Conservation (phyloP, 257 asterid genomes). For the Nicotiana tabacum region DNA sequence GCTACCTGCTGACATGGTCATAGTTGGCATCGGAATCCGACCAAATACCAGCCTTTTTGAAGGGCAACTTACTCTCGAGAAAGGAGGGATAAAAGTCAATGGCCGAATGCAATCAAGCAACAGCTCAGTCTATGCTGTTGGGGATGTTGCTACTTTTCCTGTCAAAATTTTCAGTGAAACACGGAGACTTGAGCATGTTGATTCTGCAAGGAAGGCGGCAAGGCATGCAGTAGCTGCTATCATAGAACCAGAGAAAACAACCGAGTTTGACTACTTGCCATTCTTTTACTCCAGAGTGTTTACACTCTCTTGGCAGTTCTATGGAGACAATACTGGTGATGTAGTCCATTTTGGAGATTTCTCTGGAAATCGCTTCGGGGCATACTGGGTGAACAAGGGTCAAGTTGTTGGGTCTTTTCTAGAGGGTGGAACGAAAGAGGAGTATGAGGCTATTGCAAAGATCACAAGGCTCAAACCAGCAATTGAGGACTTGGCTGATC, state of each 20-base stretch:
- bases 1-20: slow-evolving; percentile 82
- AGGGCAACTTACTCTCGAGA: slow-evolving; percentile 82
- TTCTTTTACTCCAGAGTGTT: slow-evolving; percentile 87
- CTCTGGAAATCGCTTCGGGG: slow-evolving; percentile 45
- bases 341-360: slow-evolving; percentile 74
- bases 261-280: slow-evolving; percentile 71
- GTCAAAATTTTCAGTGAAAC: slow-evolving; percentile 62
- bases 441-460: slow-evolving; percentile 61
- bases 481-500: slow-evolving; percentile 45
- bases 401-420: slow-evolving; percentile 72
- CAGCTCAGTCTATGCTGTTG: slow-evolving; percentile 68
- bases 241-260: slow-evolving; percentile 46
- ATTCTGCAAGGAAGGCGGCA: slow-evolving; percentile 75
- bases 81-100: slow-evolving; percentile 88
- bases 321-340: slow-evolving; percentile 69
- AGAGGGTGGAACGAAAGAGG: slow-evolving; percentile 87
- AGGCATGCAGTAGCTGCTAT: slow-evolving; percentile 73
- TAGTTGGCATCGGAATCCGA: slow-evolving; percentile 88
- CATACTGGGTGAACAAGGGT: slow-evolving; percentile 74
- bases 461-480: slow-evolving; percentile 55
- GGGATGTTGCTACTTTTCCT: slow-evolving; percentile 86
- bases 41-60: slow-evolving; percentile 86
- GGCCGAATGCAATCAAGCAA: slow-evolving; percentile 78
- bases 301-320: slow-evolving; percentile 83
- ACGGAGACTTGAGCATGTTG: slow-evolving; percentile 85